These are phyloP conservation scores for Blastomyces emzantsi DNA, from an alignment of 2,329 filamentous ascomycete genomes.

Conservation along the genomic window DNA sequence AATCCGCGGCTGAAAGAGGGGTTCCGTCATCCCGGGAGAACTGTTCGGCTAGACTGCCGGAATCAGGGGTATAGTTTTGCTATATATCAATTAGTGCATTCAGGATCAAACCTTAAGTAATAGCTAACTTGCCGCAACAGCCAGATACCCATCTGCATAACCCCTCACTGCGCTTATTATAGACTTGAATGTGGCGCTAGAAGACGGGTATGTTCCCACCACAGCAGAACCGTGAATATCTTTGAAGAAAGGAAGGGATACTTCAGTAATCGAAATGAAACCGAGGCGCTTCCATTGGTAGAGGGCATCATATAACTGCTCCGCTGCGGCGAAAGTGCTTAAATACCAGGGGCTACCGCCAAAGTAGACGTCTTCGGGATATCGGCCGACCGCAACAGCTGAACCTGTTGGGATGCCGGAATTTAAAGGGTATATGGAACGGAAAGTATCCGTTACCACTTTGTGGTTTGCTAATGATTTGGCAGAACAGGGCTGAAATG, in stretches of 20 bases:
- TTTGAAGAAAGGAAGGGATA: conserved; percentile 62
- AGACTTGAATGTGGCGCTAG: conserved; percentile 31
- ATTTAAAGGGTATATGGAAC: conserved; percentile 62
- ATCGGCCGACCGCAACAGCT: conserved; percentile 57
- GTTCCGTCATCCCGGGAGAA: conserved; percentile 29
- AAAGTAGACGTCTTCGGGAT: conserved; percentile 64
- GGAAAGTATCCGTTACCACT: conserved; percentile 64
- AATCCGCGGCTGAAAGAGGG: conserved; percentile 31
- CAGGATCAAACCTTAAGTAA: background rate
- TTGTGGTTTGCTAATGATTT: conserved; percentile 65
- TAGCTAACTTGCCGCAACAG: conserved; percentile 26
- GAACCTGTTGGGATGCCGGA: conserved; percentile 50
- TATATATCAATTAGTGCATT: conserved; percentile 4
- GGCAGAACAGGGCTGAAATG: conserved; percentile 68
- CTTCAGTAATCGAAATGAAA: conserved; percentile 54
- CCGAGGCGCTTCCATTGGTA: conserved; percentile 60
- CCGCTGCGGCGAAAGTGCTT: conserved; percentile 63
- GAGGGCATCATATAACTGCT: conserved; percentile 67
- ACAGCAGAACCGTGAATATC: conserved; percentile 51
- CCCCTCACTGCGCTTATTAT: conserved; percentile 51
- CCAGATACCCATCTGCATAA: conserved; percentile 52
- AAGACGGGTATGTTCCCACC: conserved; percentile 55
- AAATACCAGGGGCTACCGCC: conserved; percentile 75
- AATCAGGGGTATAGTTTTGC: conserved; percentile 42
- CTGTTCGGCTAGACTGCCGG: conserved; percentile 46